Base-by-base conservation (phyloP, 2,329 filamentous ascomycete genomes). In the Didymella exigua region DNA sequence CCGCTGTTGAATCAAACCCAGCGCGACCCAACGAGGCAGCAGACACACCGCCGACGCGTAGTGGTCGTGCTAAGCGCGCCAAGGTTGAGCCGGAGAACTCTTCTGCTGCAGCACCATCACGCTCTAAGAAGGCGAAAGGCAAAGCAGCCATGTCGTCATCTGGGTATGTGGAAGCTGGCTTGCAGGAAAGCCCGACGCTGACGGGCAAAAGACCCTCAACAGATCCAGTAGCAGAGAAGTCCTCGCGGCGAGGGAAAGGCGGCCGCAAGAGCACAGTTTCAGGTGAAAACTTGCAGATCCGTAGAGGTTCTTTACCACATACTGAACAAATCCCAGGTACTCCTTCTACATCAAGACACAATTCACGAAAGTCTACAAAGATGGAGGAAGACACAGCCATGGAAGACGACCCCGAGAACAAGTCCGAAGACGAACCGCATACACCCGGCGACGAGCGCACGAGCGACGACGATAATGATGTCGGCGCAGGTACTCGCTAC, bases 241-340 rank as follows among this genome's bases (percentile, higher is more conserved):
- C 86, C 54, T 86, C 88, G 1, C 89, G 86, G 72, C 84, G 89
- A 66, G 90, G 90, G 72, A 92, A 91, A 74, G 86, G 89, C 30
- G 86, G 84, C 70, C 85, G 88, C 71, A 93, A 89, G 77, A 91
- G 89, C 76, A 75, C 78, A 49, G 75, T 76, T 61, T 81, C 84
- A 78, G 81, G 82, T 84, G 60, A 64, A 56, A 57, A 51, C 56
- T 58, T 61, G 29, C 61, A 54, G 34, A 56, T 44, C 5, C 56
- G 54, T 33, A 24, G 49, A 23, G 60, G 61, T 56, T 27, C 56
- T 33, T 67, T 62, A 51, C 67, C 63, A 48, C 57, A 60, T 68
- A 58, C 69, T 59, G 68, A 71, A 40, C 46, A 37, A 31, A 37
- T 41, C 33, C 34, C 61, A 67, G 60, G 66, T 52, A 57, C 65